A percentile compares a stretch with the other conserved stretches of the same genome.
Evolutionary conservation across 139 green algal genomes (phyloP).

Genomic region (Monoraphidium neglectum): DNA sequence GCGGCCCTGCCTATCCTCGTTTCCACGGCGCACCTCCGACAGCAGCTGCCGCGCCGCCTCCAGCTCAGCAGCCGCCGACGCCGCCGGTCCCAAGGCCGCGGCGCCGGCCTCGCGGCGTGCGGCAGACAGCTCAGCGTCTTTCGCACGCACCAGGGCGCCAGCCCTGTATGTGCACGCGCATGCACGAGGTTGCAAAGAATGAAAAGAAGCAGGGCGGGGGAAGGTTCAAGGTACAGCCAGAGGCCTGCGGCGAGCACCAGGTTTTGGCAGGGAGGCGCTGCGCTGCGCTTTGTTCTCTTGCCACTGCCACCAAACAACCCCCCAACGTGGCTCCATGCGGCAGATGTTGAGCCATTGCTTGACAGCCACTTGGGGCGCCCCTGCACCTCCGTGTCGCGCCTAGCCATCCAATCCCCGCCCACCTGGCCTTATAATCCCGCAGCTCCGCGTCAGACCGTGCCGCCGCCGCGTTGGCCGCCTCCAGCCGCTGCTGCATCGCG

Average conservation of each 20-base stretch:
- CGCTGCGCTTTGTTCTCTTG: too few relatives aligned
- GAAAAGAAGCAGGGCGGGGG: too few relatives aligned
- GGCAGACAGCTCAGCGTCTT: conserved; percentile 46
- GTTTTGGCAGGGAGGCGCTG: too few relatives aligned
- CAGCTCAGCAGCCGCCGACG: neutral
- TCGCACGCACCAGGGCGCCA: conserved; percentile 40
- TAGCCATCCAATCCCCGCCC: too few relatives aligned
- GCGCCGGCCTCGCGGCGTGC: conserved; percentile 20
- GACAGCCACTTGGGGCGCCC: too few relatives aligned
- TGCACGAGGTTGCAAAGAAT: neutral
- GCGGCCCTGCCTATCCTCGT: neutral
- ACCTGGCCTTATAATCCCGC: conserved; percentile 43
- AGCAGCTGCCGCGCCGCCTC: conserved; percentile 7
- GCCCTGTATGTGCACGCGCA: neutral
- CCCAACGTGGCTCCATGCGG: too few relatives aligned
- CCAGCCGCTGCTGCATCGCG: conserved; percentile 31
- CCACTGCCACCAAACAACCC: too few relatives aligned
- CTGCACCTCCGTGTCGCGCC: too few relatives aligned
- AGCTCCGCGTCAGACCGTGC: conserved; percentile 47
- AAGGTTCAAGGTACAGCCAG: too few relatives aligned
- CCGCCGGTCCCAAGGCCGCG: conserved; percentile 14
- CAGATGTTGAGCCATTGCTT: too few relatives aligned
- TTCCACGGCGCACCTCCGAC: conserved; percentile 4
- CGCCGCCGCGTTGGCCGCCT: conserved; percentile 26
- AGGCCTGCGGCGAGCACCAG: too few relatives aligned